phyloP scores from a whole-genome alignment of 1,284 basidiomycete species.

The Mycosarcoma maydis region DNA sequence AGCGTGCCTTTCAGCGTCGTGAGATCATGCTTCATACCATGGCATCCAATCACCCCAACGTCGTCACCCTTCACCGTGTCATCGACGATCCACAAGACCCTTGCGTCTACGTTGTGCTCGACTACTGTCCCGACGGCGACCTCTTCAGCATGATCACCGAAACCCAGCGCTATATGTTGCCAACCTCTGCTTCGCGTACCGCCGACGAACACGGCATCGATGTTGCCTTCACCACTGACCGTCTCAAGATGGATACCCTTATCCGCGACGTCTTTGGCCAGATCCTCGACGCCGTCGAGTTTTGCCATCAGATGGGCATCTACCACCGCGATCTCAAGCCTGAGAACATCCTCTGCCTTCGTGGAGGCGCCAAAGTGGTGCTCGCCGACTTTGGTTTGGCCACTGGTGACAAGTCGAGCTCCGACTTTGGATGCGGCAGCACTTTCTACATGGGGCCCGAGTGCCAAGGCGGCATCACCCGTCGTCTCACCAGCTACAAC shows the following conservation, averaged over 20 bases:
- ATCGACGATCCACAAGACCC: slow-evolving; percentile 74
- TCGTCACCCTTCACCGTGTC: slow-evolving; percentile 88
- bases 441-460: slow-evolving; percentile 98
- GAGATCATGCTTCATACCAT: slow-evolving; percentile 75
- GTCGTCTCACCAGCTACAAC: slow-evolving; percentile 74
- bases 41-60: slow-evolving; percentile 79
- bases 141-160: slow-evolving; percentile 82
- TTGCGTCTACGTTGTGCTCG: slow-evolving; percentile 74
- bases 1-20: slow-evolving; percentile 79
- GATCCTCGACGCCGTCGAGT: slow-evolving; percentile 91
- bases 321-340: slow-evolving; percentile 98
- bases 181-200: slow-evolving; percentile 20
- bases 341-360: slow-evolving; percentile 91
- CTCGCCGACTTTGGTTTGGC: slow-evolving; percentile 98
- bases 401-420: slow-evolving; percentile 84
- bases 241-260: slow-evolving; percentile 55
- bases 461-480: slow-evolving; percentile 82
- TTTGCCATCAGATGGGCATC: slow-evolving; percentile 77
- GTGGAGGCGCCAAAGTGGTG: slow-evolving; percentile 79
- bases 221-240: slow-evolving; percentile 43
- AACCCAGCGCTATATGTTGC: slow-evolving; percentile 74
- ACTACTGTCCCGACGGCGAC: slow-evolving; percentile 85
- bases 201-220: slow-evolving; percentile 43
- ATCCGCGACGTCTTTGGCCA: slow-evolving; percentile 65
- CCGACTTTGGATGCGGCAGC: slow-evolving; percentile 94